These are phyloP conservation scores for Dendrobium nobile DNA, from an alignment of 106 monocot species.

Conservation along the genomic window DNA sequence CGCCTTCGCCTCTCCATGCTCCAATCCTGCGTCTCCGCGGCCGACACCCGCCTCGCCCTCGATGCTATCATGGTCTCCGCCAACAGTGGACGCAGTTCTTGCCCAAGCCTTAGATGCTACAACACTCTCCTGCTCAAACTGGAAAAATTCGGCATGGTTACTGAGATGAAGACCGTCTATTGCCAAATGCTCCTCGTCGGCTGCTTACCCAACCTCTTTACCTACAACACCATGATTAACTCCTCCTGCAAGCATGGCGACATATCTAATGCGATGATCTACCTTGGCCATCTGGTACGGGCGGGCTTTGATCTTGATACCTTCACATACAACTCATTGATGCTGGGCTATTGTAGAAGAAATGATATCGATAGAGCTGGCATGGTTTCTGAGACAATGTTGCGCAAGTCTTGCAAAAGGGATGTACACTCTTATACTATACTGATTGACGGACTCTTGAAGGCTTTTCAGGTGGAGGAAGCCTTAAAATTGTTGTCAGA, in stretches of 20 bases:
- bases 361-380: conserved; percentile 4
- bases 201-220: conserved; percentile 8
- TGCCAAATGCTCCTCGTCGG: background rate
- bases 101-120: conserved; percentile 9
- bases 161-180: background rate
- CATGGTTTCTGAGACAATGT: background rate
- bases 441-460: conserved; percentile 10
- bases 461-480: conserved; percentile 4
- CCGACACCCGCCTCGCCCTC: background rate
- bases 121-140: conserved; percentile 5
- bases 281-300: conserved; percentile 3
- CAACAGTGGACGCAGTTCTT: background rate
- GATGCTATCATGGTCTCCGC: background rate
- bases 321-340: conserved; percentile 6
- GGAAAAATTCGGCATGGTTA: conserved; percentile 4
- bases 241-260: background rate
- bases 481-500: background rate
- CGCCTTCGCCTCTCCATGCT: background rate
- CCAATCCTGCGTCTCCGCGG: conserved; percentile 4
- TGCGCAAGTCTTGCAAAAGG: conserved; percentile 2
- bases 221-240: conserved; percentile 7
- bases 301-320: background rate
- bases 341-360: conserved; percentile 8
- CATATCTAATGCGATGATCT: background rate
- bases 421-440: conserved; percentile 4